Conservation (phyloP, 495 filamentous ascomycete species). For the Penicillium argentinense region DNA sequence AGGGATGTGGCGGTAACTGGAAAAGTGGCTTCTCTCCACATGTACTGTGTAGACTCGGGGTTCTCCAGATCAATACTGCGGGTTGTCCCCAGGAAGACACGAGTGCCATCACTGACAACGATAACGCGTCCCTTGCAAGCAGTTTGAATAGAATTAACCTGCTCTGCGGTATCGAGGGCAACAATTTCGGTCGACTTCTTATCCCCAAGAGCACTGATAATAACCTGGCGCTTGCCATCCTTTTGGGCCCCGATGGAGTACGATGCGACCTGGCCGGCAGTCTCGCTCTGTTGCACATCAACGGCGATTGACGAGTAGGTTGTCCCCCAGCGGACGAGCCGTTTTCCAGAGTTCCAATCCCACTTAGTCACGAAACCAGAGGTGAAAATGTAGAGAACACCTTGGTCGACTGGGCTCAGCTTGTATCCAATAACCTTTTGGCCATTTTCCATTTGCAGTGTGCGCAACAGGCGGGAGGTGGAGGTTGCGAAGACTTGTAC, state of each 20-base stretch:
- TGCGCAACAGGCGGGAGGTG: conserved; percentile 74
- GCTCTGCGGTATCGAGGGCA: conserved; percentile 30
- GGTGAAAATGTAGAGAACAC: conserved; percentile 69
- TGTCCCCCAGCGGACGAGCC: conserved; percentile 47
- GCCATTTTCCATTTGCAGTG: conserved; percentile 39
- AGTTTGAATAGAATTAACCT: conserved; percentile 34
- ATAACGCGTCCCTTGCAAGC: conserved; percentile 32
- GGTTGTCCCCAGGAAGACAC: conserved; percentile 36
- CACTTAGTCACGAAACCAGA: conserved; percentile 67
- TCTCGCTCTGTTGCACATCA: conserved; percentile 19
- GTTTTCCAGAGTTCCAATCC: conserved; percentile 69
- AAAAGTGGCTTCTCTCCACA: conserved; percentile 50
- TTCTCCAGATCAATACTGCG: conserved; percentile 7
- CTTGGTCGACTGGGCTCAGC: conserved; percentile 56
- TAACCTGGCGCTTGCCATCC: conserved; percentile 34
- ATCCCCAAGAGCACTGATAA: conserved; percentile 19
- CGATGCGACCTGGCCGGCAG: conserved; percentile 7
- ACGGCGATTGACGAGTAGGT: conserved; percentile 21
- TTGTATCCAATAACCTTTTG: conserved; percentile 51
- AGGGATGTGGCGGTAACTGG: conserved; percentile 35
- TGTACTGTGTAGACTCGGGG: conserved; percentile 35
- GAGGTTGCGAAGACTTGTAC: conserved; percentile 79
- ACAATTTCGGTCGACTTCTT: conserved; percentile 23
- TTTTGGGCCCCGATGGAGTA: conserved; percentile 25
- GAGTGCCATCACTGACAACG: conserved; percentile 35